phyloP scores from a whole-genome alignment of 495 filamentous ascomycete species.

The Aspergillus mulundensis region DNA sequence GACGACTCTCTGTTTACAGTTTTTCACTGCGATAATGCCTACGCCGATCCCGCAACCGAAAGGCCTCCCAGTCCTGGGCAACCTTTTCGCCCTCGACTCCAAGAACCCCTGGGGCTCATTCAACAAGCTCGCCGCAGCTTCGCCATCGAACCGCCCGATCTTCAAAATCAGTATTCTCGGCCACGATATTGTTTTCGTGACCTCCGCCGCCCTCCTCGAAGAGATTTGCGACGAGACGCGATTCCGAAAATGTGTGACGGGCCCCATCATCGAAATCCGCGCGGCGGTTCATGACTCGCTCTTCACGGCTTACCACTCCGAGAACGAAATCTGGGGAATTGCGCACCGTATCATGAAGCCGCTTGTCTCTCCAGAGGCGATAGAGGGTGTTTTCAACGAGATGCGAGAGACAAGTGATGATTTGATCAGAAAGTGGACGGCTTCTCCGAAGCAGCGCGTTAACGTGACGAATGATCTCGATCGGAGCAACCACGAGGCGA shows the following conservation, averaged over 20 bases:
- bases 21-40: slow-evolving; percentile 30
- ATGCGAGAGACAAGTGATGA: slow-evolving; percentile 68
- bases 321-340: slow-evolving; percentile 62
- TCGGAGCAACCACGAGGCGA: slow-evolving; percentile 64
- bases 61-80: slow-evolving; percentile 64
- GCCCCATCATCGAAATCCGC: slow-evolving; percentile 56
- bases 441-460: slow-evolving; percentile 51
- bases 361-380: slow-evolving; percentile 31
- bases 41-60: slow-evolving; percentile 59
- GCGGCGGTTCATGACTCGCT: slow-evolving; percentile 63
- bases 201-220: slow-evolving; percentile 55
- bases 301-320: slow-evolving; percentile 64
- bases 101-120: slow-evolving; percentile 61
- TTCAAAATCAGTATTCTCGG: slow-evolving; percentile 61
- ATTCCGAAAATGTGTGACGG: slow-evolving; percentile 62
- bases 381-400: slow-evolving; percentile 37
- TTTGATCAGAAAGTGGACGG: slow-evolving; percentile 65
- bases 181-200: slow-evolving; percentile 50
- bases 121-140: slow-evolving; percentile 51
- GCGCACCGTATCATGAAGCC: slow-evolving; percentile 65
- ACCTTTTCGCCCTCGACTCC: slow-evolving; percentile 59
- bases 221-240: slow-evolving; percentile 70
- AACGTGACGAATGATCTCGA: slow-evolving; percentile 67
- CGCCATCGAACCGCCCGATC: slow-evolving; percentile 55
- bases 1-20: not conserved